Conservation (phyloP, 2,329 filamentous ascomycete genomes). For the Tetracladium maxilliforme region DNA sequence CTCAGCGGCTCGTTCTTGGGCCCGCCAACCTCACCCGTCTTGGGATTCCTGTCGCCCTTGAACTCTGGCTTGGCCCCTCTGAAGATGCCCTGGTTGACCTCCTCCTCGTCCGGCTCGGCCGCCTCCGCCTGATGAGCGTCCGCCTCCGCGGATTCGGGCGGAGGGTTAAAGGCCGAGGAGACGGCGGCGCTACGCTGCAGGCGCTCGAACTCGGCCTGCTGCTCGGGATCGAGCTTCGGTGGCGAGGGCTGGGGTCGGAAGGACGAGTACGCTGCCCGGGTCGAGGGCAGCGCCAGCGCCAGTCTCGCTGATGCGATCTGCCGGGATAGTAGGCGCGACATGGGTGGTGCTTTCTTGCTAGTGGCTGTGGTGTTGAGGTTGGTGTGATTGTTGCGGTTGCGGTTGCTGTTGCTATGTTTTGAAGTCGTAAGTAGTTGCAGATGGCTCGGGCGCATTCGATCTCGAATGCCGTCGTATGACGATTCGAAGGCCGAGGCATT, state of each 20-base stretch:
- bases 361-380: no score
- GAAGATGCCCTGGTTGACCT: slow-evolving; percentile 56
- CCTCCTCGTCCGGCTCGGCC: slow-evolving; percentile 32
- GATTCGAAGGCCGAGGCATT: no score
- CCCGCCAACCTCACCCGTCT: slow-evolving; percentile 88
- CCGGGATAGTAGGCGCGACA: no score
- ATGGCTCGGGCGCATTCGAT: no score
- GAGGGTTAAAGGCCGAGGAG: slow-evolving; percentile 5
- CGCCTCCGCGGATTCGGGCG: slow-evolving; percentile 23
- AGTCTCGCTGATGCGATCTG: no score
- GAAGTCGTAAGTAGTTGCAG: no score
- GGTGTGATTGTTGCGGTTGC: no score
- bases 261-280: slow-evolving; percentile 11
- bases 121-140: slow-evolving; percentile 3
- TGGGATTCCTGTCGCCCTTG: slow-evolving; percentile 79
- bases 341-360: no score
- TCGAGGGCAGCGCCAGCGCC: no score
- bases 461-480: no score
- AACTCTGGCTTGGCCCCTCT: slow-evolving; percentile 81
- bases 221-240: slow-evolving; percentile 71
- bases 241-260: slow-evolving; percentile 51
- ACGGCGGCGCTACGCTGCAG: slow-evolving; percentile 45
- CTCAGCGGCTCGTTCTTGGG: slow-evolving; percentile 93
- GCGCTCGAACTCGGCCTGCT: slow-evolving; percentile 81
- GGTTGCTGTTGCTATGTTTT: no score